Base-by-base conservation (phyloP, 1,139 yeast species). In the Diutina neorugosa region DNA sequence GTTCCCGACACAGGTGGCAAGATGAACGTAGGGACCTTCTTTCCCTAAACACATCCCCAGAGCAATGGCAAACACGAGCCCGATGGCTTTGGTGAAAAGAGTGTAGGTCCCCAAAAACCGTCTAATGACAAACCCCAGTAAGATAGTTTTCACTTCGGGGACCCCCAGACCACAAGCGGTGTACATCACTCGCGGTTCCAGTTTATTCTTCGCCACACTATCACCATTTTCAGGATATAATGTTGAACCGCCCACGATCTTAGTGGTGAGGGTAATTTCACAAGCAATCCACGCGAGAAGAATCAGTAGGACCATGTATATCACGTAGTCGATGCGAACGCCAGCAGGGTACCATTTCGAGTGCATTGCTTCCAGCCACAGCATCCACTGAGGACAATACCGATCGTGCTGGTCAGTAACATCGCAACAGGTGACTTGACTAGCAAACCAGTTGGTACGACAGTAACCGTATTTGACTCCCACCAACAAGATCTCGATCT, bases 21-120 rank as follows among this genome's bases (percentile, higher is more conserved):
- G 71, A 63, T 83, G 89, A 37, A 83, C 89, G 62, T 79, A 82
- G 0, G 89, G 89, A 2, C 86, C 89, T 59, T 83, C 89, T 65
- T 84, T 84, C 0, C 89, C 89, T 19, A 83, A 68, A 16, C 82
- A 69, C 69, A 82, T 68, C 0, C 88, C 88, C 0, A 86, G 80
- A 0, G 86, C 84, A 53, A 83, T 81, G 1, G 86, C 82, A 43
- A 81, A 69, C 1, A 81, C 69, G 44, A 82, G 64, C 0, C 82
- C 80, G 4, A 71, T 58, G 0, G 82, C 70, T 62, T 81, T 81
- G 54, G 78, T 69, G 34, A 80, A 52, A 18, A 81, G 68, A 0
- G 86, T 79, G 57, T 76, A 74, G 3, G 80, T 67, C 3, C 86
- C 86, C 51, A 81, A 65, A 58, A 78, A 81, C 51, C 75, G 67